Evolutionary conservation across 805 yeast species (phyloP).

Genomic region (Priceomyces fermenticarens): DNA sequence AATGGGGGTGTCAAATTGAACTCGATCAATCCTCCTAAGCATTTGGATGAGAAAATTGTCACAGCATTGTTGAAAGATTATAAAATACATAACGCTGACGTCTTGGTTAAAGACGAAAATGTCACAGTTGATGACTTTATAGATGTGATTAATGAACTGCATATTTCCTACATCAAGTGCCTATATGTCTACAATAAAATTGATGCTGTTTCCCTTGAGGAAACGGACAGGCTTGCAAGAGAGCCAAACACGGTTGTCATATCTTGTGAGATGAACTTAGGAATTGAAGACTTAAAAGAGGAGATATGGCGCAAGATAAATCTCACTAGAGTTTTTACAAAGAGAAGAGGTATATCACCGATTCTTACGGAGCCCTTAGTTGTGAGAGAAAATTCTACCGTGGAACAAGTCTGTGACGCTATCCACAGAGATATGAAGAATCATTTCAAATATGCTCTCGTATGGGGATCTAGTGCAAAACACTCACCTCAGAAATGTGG

Average conservation of each 20-base stretch:
- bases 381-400: conserved; percentile 72
- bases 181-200: conserved; percentile 92
- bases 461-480: conserved; percentile 95
- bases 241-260: conserved; percentile 91
- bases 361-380: conserved; percentile 89
- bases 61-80: conserved; percentile 77
- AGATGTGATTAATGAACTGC: conserved; percentile 84
- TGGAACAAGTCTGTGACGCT: conserved; percentile 86
- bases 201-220: conserved; percentile 93
- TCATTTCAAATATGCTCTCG: conserved; percentile 89
- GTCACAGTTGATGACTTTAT: conserved; percentile 89
- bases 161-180: conserved; percentile 86
- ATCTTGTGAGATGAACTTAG: conserved; percentile 86
- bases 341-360: conserved; percentile 79
- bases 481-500: conserved; percentile 98
- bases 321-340: conserved; percentile 79
- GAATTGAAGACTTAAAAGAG: conserved; percentile 82
- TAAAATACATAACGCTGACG: conserved; percentile 91
- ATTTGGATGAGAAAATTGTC: conserved; percentile 78
- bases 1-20: conserved; percentile 91
- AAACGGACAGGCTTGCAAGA: conserved; percentile 87
- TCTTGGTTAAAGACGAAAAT: conserved; percentile 81
- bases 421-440: conserved; percentile 90
- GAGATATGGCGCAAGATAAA: conserved; percentile 90
- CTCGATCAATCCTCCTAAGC: conserved; percentile 75